These are phyloP conservation scores for Cyphellophora attinorum DNA, from an alignment of 2,329 filamentous ascomycete genomes.

Conservation along the genomic window DNA sequence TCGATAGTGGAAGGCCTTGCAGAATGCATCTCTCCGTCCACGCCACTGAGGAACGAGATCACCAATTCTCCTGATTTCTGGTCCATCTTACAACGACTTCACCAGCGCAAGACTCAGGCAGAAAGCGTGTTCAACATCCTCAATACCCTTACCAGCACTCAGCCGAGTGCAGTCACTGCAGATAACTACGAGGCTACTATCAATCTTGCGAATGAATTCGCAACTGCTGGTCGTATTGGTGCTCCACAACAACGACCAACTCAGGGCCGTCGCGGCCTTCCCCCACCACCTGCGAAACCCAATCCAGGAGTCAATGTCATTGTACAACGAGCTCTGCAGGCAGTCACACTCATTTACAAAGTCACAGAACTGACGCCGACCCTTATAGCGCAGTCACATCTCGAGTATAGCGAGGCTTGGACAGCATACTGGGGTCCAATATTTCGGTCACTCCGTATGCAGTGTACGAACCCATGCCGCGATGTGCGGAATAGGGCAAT, in stretches of 20 bases:
- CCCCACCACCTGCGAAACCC: slow-evolving; percentile 16
- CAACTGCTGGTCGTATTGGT: slow-evolving; percentile 62
- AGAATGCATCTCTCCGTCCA: slow-evolving; percentile 67
- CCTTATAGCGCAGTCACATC: slow-evolving; percentile 84
- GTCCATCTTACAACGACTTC: slow-evolving; percentile 72
- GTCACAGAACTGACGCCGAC: slow-evolving; percentile 73
- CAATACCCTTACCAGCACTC: slow-evolving; percentile 61
- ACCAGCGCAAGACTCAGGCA: slow-evolving; percentile 59
- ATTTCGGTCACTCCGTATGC: slow-evolving; percentile 75
- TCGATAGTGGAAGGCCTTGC: slow-evolving; percentile 71
- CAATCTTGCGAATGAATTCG: slow-evolving; percentile 77
- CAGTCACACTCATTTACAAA: slow-evolving; percentile 70
- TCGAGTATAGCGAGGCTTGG: slow-evolving; percentile 88
- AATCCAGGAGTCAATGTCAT: slow-evolving; percentile 50
- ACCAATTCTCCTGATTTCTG: slow-evolving; percentile 97
- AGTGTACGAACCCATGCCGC: slow-evolving; percentile 89
- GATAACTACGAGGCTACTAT: slow-evolving; percentile 94
- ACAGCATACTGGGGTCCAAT: slow-evolving; percentile 96
- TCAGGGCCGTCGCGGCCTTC: not conserved
- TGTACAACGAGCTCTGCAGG: slow-evolving; percentile 68
- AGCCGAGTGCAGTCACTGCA: slow-evolving; percentile 75
- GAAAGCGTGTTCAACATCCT: slow-evolving; percentile 79
- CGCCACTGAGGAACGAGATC: slow-evolving; percentile 76
- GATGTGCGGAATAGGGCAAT: slow-evolving; percentile 88
- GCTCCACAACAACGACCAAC: slow-evolving; percentile 2